phyloP scores from a whole-genome alignment of 2,329 filamentous ascomycete species.

The Cercospora sojina region DNA sequence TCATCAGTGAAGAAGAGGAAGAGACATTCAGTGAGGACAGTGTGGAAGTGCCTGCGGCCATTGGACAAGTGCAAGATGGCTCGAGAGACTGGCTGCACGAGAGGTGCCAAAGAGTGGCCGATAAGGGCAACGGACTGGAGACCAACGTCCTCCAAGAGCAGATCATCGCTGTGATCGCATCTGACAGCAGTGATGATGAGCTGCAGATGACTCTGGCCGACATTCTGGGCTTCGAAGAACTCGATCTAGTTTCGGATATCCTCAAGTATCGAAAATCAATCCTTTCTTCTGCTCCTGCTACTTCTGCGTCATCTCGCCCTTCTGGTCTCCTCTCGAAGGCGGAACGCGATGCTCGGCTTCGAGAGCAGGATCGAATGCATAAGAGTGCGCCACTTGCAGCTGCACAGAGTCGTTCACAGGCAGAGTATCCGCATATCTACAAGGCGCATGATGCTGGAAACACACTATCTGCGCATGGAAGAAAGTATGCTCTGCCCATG shows the following conservation, averaged over 20 bases:
- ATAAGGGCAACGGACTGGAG: slow-evolving; percentile 64
- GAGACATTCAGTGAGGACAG: slow-evolving; percentile 66
- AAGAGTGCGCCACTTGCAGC: slow-evolving; percentile 72
- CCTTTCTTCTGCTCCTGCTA: slow-evolving; percentile 39
- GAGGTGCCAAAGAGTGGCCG: slow-evolving; percentile 67
- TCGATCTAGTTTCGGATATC: slow-evolving; percentile 91
- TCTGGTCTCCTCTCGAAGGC: slow-evolving; percentile 66
- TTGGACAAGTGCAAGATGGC: slow-evolving; percentile 33
- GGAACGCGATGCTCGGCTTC: slow-evolving; percentile 76
- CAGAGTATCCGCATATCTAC: slow-evolving; percentile 92
- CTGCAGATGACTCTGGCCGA: slow-evolving; percentile 89
- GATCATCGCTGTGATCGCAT: slow-evolving; percentile 70
- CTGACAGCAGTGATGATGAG: slow-evolving; percentile 72
- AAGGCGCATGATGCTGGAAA: slow-evolving; percentile 81
- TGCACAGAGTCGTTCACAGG: slow-evolving; percentile 66
- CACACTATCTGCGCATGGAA: slow-evolving; percentile 73
- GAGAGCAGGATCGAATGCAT: slow-evolving; percentile 74
- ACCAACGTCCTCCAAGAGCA: slow-evolving; percentile 72
- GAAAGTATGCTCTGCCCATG: slow-evolving; percentile 76
- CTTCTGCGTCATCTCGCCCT: slow-evolving; percentile 40
- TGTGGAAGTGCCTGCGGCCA: slow-evolving; percentile 46
- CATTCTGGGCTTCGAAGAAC: slow-evolving; percentile 85
- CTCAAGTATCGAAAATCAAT: slow-evolving; percentile 74
- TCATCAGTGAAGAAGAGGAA: slow-evolving; percentile 73
- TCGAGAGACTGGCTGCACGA: slow-evolving; percentile 64